phyloP scores from a whole-genome alignment of 2,329 filamentous ascomycete species.

The Clarireedia homoeocarpa region DNA sequence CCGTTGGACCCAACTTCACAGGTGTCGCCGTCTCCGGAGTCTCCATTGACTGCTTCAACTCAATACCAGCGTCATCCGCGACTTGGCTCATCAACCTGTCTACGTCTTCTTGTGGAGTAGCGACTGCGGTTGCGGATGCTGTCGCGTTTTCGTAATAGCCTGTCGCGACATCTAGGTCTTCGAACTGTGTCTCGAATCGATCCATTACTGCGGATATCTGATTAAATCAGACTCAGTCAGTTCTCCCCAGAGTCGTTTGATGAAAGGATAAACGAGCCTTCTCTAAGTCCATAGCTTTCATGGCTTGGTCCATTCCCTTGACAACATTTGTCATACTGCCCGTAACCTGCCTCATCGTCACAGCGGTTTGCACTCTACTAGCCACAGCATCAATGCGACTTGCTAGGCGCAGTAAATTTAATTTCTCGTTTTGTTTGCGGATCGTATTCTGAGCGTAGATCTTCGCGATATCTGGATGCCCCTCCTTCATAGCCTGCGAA shows the following conservation, averaged over 20 bases:
- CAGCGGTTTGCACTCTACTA: constrained; percentile 53
- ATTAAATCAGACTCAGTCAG: neutral
- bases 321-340: constrained; percentile 56
- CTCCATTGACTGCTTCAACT: constrained; percentile 68
- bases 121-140: constrained; percentile 65
- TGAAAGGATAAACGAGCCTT: constrained; percentile 35
- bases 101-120: constrained; percentile 74
- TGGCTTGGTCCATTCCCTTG: constrained; percentile 52
- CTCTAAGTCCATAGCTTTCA: constrained; percentile 57
- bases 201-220: constrained; percentile 60
- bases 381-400: constrained; percentile 52
- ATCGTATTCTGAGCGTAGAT: constrained; percentile 58
- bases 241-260: neutral
- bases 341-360: constrained; percentile 54
- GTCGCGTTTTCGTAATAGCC: constrained; percentile 73
- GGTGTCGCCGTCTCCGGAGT: constrained; percentile 49
- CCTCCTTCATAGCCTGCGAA: constrained; percentile 48
- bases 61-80: constrained; percentile 80
- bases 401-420: constrained; percentile 49
- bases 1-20: constrained; percentile 56
- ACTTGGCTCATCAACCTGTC: constrained; percentile 79
- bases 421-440: constrained; percentile 53
- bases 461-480: constrained; percentile 52
- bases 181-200: constrained; percentile 51
- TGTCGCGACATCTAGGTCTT: constrained; percentile 41